These are phyloP conservation scores for Exophiala lecanii-corni DNA, from an alignment of 2,329 filamentous ascomycete species.

Conservation along the genomic window DNA sequence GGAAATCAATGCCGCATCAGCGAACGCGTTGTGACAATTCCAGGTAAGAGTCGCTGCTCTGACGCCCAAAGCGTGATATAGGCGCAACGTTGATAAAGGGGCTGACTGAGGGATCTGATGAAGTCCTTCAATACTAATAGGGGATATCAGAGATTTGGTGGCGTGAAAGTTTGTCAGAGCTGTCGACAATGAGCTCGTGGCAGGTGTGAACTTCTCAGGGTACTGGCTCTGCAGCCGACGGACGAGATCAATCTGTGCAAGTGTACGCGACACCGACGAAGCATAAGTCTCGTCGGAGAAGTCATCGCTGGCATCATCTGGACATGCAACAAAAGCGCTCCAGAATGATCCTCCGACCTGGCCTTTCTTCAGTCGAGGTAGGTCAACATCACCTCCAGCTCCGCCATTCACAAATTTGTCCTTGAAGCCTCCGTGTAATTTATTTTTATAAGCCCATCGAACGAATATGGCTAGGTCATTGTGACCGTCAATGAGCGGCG, in stretches of 20 bases:
- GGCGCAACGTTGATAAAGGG: conserved; percentile 64
- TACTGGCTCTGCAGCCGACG: conserved; percentile 59
- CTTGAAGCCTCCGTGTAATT: conserved; percentile 75
- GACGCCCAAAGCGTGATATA: conserved; percentile 72
- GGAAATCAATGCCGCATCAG: conserved; percentile 69
- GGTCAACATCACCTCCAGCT: conserved; percentile 68
- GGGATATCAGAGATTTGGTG: conserved; percentile 65
- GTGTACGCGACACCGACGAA: conserved; percentile 59
- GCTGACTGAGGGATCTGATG: conserved; percentile 85
- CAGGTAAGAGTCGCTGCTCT: conserved; percentile 86
- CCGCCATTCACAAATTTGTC: conserved; percentile 67
- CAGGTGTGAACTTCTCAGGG: conserved; percentile 55
- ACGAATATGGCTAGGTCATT: conserved; percentile 79
- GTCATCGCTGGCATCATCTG: conserved; percentile 54
- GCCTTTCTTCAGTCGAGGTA: conserved; percentile 68
- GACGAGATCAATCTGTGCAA: conserved; percentile 72
- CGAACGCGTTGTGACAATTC: conserved; percentile 88
- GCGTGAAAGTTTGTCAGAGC: conserved; percentile 56
- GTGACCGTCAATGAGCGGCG: conserved; percentile 68
- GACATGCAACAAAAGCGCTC: conserved; percentile 80
- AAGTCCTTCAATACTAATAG: conserved; percentile 77
- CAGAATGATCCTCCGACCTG: conserved; percentile 83
- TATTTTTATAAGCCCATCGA: conserved; percentile 63
- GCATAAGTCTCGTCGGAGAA: conserved; percentile 29
- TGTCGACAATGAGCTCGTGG: conserved; percentile 55